Evolutionary conservation across 495 filamentous ascomycete genomes (phyloP), one percentile per base, ranked within the genome.

Genomic region (Hypoxylon subgilvum): DNA sequence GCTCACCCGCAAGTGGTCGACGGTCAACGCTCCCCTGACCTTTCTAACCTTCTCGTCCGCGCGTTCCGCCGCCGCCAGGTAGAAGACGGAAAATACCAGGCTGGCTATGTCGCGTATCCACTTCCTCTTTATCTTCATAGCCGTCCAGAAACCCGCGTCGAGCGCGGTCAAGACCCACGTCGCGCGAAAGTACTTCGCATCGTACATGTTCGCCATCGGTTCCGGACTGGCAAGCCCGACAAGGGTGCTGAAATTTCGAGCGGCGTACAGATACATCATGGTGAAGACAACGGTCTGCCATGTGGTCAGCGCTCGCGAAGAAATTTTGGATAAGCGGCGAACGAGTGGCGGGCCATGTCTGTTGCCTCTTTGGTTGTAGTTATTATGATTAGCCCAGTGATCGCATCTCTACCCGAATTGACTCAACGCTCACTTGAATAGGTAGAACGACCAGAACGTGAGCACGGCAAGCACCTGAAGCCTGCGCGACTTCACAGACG

Each of bases 1-100:
- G 45, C 91, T 92, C 4, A 97, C 86, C 1, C 94, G 84, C 57
- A 98, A 69, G 71, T 98, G 94, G 27, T 97, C 92, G 31, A 97
- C 78, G 1, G 93, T 97, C 70, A 97, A 75, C 9, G 84, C 87
- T 10, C 84, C 90, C 27, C 94, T 81, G 4, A 98, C 88, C 63
- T 92, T 91, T 36, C 93, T 86, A n/a, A 95, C 92, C 73, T 97
- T 98, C 72, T 97, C 94, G 68, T 97, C 94, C 2, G 94, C 94
- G 66, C 89, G 86, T 69, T 97, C 94, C 1, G 95, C 92, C 9
- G 92, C 90, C 48, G 97, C 80, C 41, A 98, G 76, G 71, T 98
- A 98, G 73, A 96, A 97, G 1, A 85, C 68, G 1, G 86, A 87
- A 68, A 96, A 97, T 17, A 89, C 78, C 16, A 98, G 79, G 56